Percentiles rank a stretch among this genome's conserved stretches.
Conservation (phyloP, 2,329 filamentous ascomycete genomes). For the Penicillium occitanis region DNA sequence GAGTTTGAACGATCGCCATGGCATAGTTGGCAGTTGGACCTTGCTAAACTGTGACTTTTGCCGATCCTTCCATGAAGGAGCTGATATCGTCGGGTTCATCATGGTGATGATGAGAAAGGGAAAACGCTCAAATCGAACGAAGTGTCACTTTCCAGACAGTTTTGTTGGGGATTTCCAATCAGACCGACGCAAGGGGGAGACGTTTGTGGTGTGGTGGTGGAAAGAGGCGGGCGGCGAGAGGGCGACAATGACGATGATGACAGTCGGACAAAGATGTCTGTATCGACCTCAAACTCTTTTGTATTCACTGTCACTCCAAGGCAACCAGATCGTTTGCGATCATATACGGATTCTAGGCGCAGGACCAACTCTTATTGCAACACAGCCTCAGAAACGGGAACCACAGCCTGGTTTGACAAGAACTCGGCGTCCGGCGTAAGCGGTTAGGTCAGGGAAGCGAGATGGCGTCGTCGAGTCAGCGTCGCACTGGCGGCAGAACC, state of each 20-base stretch:
- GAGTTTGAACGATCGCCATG: conserved; percentile 52
- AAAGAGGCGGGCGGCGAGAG: conserved; percentile 19
- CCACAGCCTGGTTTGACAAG: conserved; percentile 16
- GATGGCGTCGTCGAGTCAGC: conserved; percentile 12
- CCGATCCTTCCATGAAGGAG: conserved; percentile 49
- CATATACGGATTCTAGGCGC: not conserved
- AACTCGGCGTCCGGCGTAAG: conserved; percentile 8
- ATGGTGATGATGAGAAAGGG: conserved; percentile 5
- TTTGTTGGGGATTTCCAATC: conserved; percentile 13
- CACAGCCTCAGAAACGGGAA: conserved; percentile 13
- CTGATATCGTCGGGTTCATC: conserved; percentile 22
- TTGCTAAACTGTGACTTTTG: conserved; percentile 46
- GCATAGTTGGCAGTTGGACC: conserved; percentile 45
- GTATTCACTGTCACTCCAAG: not conserved
- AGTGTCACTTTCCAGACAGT: not conserved
- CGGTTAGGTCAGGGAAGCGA: conserved; percentile 7
- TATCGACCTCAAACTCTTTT: not conserved
- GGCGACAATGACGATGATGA: conserved; percentile 16
- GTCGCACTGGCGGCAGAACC: conserved; percentile 20
- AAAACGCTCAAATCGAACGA: not conserved
- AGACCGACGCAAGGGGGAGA: conserved; percentile 15
- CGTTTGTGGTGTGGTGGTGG: conserved; percentile 11
- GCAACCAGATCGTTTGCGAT: not conserved
- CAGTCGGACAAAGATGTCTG: conserved; percentile 1
- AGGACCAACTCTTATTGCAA: conserved; percentile 5